Base-by-base conservation (phyloP, 495 filamentous ascomycete genomes). In the Pseudoneurospora amorphoporcata region DNA sequence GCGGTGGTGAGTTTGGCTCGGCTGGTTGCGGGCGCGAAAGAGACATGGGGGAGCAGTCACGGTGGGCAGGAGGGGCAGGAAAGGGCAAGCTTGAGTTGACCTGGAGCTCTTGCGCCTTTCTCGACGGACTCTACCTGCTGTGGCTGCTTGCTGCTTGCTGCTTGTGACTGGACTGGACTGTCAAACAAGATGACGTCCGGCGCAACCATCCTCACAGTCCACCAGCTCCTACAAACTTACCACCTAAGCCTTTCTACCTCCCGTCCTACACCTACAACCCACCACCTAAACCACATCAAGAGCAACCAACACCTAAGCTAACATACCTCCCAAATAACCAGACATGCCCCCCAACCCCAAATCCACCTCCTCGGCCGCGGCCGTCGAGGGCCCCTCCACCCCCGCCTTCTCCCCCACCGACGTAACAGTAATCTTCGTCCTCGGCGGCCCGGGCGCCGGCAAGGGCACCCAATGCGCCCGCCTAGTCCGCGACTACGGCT, bases 381-480 rank as follows among this genome's bases (percentile, higher is more conserved):
- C 76, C 68, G 76, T 73, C 71, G 79, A 43, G 82, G 72, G 84
- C 90, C 72, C 81, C 82, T 43, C 84, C 37, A 86, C 85, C 68
- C 92, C 95, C 8, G 88, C 93, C 75, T 99, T 97, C 89, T 90
- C 88, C 70, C 84, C 91, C n/a, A 74, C 86, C 68, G 85, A 92
- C 47, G 93, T 94, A 16, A 94, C 94, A 9, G 95, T 99, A 74
- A 86, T 99, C 83, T 94, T 92, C 85, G 91, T 93, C 17, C 91
- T 94, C 70, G 91, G 91, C 81, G 91, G 91, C 8, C 91, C 91
- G 6, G 91, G 91, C 75, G 89, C 91, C 40, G 91, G 91, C 73
- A 94, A 94, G 79, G 91, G 91, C 75, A 94, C 91, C 39, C 95
- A 99, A 81, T 99, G 94, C 84, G 88, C 89, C 58, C 91, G 93